A percentile compares a stretch with the other conserved stretches of the same genome.
These are phyloP conservation scores for Trichoderma polysporum DNA, from an alignment of 2,329 filamentous ascomycete species.

Conservation along the genomic window DNA sequence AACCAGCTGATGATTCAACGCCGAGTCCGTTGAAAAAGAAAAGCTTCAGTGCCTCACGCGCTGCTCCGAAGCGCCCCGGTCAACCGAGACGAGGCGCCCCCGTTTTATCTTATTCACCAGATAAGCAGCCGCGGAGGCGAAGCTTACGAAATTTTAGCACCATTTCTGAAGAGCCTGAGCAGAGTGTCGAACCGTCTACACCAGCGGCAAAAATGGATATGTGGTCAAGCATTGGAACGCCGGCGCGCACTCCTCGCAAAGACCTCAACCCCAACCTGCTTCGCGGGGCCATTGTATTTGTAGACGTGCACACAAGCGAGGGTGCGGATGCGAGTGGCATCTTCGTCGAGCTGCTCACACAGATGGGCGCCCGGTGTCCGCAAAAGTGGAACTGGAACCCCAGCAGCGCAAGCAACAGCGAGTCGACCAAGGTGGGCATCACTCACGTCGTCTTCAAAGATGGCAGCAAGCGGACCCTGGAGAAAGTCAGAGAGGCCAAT, in stretches of 20 bases:
- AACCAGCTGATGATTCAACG: constrained; percentile 61
- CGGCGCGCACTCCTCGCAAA: constrained; percentile 55
- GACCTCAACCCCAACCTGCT: constrained; percentile 57
- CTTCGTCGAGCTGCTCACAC: constrained; percentile 73
- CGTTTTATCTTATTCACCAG: constrained; percentile 56
- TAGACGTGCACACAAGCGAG: constrained; percentile 80
- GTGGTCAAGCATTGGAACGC: constrained; percentile 57
- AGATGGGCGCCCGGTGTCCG: constrained; percentile 80
- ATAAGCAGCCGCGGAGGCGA: constrained; percentile 40
- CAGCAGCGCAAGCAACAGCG: constrained; percentile 35
- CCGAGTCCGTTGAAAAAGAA: constrained; percentile 49
- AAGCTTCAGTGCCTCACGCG: constrained; percentile 51
- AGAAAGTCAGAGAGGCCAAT: constrained; percentile 71
- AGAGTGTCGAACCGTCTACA: constrained; percentile 29
- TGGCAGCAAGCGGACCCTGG: constrained; percentile 73
- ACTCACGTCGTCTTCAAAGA: constrained; percentile 92
- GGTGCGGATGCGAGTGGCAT: constrained; percentile 78
- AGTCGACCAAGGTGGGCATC: constrained; percentile 63
- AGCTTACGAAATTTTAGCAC: constrained; percentile 20
- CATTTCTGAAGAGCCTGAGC: constrained; percentile 25
- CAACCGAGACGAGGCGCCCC: constrained; percentile 49
- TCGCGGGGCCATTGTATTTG: constrained; percentile 72
- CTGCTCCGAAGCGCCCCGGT: constrained; percentile 45
- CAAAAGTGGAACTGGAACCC: constrained; percentile 76
- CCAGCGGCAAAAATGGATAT: constrained; percentile 50